phyloP scores from a whole-genome alignment of 371 early-diverging fungal genomes.

The Saksenaea vasiformis region DNA sequence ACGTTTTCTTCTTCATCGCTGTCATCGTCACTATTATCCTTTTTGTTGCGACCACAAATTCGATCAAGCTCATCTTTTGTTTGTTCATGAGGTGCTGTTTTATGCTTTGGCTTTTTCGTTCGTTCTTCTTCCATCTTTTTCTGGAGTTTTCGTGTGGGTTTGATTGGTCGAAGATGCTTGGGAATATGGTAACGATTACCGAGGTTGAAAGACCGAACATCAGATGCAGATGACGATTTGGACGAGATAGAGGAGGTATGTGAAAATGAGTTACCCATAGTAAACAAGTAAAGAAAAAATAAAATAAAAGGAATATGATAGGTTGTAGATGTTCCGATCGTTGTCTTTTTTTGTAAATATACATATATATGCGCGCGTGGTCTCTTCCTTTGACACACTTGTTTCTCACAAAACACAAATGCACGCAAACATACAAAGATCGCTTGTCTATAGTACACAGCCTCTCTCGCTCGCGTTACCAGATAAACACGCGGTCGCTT shows the following conservation, averaged over 20 bases:
- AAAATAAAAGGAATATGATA: background rate
- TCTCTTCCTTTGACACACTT: background rate
- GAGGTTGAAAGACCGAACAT: conserved; percentile 1
- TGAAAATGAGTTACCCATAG: background rate
- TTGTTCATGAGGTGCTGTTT: background rate
- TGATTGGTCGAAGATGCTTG: conserved; percentile 15
- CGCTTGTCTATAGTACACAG: background rate
- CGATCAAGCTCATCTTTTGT: conserved; percentile 4
- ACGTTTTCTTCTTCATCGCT: conserved; percentile 1
- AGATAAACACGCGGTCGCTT: background rate
- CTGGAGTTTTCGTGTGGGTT: conserved; percentile 7
- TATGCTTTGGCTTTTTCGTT: background rate
- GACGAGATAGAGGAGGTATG: background rate
- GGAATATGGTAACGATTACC: conserved; percentile 6
- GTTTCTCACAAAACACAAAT: background rate
- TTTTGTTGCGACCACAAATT: background rate
- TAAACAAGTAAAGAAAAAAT: background rate
- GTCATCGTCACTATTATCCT: background rate
- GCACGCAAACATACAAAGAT: background rate
- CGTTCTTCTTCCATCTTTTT: background rate
- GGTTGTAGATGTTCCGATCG: background rate
- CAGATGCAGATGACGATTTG: background rate
- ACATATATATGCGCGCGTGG: background rate
- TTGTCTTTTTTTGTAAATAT: background rate
- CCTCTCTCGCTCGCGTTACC: background rate